A percentile compares a stretch with the other conserved stretches of the same genome.
phyloP scores from a whole-genome alignment of 805 yeast species.

The Wickerhamiella kazuoi region DNA sequence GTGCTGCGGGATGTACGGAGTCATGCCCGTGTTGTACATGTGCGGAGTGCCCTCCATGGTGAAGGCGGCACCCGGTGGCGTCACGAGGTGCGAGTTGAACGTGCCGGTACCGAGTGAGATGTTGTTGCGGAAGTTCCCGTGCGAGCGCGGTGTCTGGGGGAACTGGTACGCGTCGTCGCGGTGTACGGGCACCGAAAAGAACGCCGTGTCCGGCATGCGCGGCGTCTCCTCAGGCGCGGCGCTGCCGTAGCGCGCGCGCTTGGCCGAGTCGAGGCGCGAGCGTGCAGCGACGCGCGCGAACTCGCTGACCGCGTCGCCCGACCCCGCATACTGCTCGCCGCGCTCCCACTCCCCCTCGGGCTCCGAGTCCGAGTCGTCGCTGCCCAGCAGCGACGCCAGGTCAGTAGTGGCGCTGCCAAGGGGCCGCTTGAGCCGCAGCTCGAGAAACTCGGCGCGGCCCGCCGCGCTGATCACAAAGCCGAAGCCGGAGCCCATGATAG shows the following conservation, averaged over 20 bases:
- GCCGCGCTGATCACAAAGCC: conserved; percentile 3
- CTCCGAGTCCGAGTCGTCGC: conserved; percentile 4
- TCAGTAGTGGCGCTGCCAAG: not conserved
- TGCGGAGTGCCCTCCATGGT: conserved; percentile 9
- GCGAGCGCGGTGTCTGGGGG: not conserved
- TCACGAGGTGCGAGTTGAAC: conserved; percentile 6
- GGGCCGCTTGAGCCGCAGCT: not conserved
- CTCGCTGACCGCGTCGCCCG: conserved; percentile 12
- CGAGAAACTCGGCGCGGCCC: conserved; percentile 4
- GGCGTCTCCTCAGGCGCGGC: not conserved
- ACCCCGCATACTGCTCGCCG: not conserved
- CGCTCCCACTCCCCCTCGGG: conserved; percentile 6
- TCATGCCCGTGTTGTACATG: conserved; percentile 14
- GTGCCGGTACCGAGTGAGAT: conserved; percentile 1
- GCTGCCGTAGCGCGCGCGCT: not conserved
- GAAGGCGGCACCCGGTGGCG: conserved; percentile 15
- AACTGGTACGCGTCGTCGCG: conserved; percentile 1
- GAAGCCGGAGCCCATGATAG: conserved; percentile 5
- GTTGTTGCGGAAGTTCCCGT: conserved; percentile 2
- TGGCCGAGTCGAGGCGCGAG: conserved; percentile 4
- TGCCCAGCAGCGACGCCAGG: not conserved
- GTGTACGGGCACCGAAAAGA: not conserved
- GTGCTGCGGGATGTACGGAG: conserved; percentile 13
- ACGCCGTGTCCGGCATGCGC: not conserved
- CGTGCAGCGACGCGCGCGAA: conserved; percentile 14